phyloP scores from a whole-genome alignment of 2,329 filamentous ascomycete species.

The Fusarium odoratissimum region DNA sequence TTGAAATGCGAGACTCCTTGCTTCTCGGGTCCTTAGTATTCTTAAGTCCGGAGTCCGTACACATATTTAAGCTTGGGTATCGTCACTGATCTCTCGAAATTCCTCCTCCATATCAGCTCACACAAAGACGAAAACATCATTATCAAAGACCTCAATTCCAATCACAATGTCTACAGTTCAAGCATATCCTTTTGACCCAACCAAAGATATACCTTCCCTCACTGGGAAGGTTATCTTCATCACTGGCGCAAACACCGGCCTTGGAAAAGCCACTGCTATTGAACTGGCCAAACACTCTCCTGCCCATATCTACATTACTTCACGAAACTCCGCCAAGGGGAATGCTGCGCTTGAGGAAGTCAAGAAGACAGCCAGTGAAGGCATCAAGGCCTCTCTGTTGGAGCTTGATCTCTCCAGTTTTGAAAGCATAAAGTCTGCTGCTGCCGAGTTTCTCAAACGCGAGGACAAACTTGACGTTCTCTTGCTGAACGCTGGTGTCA shows the following conservation, averaged over 20 bases:
- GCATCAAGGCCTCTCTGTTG: accelerated
- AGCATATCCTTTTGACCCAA: neutral
- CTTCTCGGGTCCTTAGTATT: neutral
- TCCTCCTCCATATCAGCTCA: too few relatives aligned
- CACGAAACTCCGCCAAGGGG: neutral
- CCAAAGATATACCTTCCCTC: neutral
- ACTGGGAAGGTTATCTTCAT: neutral
- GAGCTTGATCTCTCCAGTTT: neutral
- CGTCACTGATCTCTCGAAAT: neutral
- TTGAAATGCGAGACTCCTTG: accelerated
- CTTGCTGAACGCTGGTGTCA: conserved; percentile 3
- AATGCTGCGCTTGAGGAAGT: neutral
- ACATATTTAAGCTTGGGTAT: neutral
- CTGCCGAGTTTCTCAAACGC: accelerated
- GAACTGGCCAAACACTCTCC: conserved; percentile 1
- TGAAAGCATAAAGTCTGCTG: neutral
- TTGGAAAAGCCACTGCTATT: conserved; percentile 3
- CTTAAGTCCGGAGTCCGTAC: accelerated
- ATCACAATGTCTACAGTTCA: accelerated
- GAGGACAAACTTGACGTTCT: conserved; percentile 1
- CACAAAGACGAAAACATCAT: neutral
- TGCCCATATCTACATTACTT: neutral
- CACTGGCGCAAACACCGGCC: neutral
- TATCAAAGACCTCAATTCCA: neutral
- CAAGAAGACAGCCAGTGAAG: accelerated